Conservation (phyloP, 495 filamentous ascomycete species). For the Lindgomyces ingoldianus region DNA sequence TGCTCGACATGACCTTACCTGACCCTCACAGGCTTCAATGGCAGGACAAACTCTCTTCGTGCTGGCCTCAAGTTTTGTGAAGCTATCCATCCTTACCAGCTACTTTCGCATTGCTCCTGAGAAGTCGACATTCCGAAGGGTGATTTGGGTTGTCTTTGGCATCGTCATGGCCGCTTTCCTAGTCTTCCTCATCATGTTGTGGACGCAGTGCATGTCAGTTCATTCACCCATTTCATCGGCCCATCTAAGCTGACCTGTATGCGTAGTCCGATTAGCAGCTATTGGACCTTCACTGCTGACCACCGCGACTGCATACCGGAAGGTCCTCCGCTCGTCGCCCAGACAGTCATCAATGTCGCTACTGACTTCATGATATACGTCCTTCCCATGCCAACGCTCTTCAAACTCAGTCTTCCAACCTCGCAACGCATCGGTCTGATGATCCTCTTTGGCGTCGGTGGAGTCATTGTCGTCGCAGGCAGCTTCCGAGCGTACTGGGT, state of each 20-base stretch:
- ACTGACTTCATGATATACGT: slow-evolving; percentile 38
- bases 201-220: slow-evolving; percentile 35
- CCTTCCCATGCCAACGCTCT: slow-evolving; percentile 34
- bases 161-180: slow-evolving; percentile 35
- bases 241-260: slow-evolving; percentile 3
- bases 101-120: slow-evolving; percentile 37
- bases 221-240: not conserved
- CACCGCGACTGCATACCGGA: slow-evolving; percentile 34
- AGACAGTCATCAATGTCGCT: slow-evolving; percentile 28
- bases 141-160: slow-evolving; percentile 32
- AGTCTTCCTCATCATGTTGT: slow-evolving; percentile 31
- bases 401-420: slow-evolving; percentile 18
- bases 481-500: slow-evolving; percentile 34
- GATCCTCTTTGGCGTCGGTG: slow-evolving; percentile 30
- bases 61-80: slow-evolving; percentile 34
- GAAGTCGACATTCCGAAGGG: slow-evolving; percentile 30
- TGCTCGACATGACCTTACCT: not conserved
- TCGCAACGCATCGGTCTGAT: slow-evolving; percentile 31
- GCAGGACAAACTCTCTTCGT: slow-evolving; percentile 38
- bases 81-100: slow-evolving; percentile 39
- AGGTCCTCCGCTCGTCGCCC: slow-evolving; percentile 32
- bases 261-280: slow-evolving; percentile 30
- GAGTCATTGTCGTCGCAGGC: slow-evolving; percentile 35
- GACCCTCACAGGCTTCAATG: slow-evolving; percentile 32
- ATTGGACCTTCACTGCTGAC: slow-evolving; percentile 30